Evolutionary conservation across 2,329 filamentous ascomycete species (phyloP).

Genomic region (Trichoderma guizhouense): DNA sequence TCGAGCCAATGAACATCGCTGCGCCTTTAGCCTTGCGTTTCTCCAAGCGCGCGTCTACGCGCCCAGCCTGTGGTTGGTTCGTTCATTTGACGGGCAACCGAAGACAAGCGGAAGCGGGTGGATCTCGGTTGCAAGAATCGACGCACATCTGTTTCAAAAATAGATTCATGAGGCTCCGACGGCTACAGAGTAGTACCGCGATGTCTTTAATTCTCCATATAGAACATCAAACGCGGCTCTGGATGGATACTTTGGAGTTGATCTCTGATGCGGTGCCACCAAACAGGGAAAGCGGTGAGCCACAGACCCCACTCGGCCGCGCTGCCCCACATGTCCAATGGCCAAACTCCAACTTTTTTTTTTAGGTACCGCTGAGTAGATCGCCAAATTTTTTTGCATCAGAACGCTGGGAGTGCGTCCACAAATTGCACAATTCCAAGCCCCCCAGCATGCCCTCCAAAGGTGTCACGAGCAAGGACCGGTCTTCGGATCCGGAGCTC

Average conservation of each 20-base stretch:
- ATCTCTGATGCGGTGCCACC: not conserved
- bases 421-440: not conserved
- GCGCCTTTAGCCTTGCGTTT: not conserved
- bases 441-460: slow-evolving; percentile 9
- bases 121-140: not conserved
- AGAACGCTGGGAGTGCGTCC: slow-evolving; percentile 1
- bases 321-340: not conserved
- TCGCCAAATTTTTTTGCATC: not conserved
- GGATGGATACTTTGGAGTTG: not conserved
- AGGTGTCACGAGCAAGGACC: not conserved
- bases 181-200: not conserved
- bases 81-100: not conserved
- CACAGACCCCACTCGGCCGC: not conserved
- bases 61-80: not conserved
- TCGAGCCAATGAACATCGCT: not conserved
- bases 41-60: slow-evolving; percentile 6
- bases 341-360: slow-evolving; percentile 5
- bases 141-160: not conserved
- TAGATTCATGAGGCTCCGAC: not conserved
- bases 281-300: not conserved
- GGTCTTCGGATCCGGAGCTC: slow-evolving; percentile 4
- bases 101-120: not conserved
- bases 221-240: not conserved
- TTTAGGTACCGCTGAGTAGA: not conserved
- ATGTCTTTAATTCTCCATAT: not conserved